Evolutionary conservation across 2,329 filamentous ascomycete genomes (phyloP).

Genomic region (Phialemoniopsis sp.): DNA sequence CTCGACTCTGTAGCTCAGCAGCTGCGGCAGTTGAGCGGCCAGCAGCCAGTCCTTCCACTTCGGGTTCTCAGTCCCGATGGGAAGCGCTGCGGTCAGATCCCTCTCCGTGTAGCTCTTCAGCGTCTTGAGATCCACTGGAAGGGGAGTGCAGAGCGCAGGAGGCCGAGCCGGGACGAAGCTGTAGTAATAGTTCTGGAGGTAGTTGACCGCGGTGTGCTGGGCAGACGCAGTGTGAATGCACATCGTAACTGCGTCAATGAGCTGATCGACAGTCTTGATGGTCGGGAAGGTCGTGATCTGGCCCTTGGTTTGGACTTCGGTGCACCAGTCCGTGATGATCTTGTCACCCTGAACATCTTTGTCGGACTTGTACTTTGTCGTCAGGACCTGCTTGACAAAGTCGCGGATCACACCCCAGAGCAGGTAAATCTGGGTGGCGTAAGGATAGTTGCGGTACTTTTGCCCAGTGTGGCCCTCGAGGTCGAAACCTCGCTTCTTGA

Average conservation of each 20-base stretch:
- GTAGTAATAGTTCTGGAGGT: slow-evolving; percentile 46
- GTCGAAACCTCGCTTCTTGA: slow-evolving; percentile 36
- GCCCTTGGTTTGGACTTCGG: slow-evolving; percentile 32
- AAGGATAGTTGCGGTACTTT: slow-evolving; percentile 43
- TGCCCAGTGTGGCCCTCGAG: slow-evolving; percentile 21
- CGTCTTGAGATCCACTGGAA: slow-evolving; percentile 22
- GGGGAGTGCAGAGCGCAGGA: slow-evolving; percentile 25
- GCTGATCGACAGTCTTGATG: slow-evolving; percentile 32
- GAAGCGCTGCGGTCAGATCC: slow-evolving; percentile 33
- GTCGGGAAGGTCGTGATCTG: slow-evolving; percentile 35
- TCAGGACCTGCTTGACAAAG: slow-evolving; percentile 34
- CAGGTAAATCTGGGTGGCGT: slow-evolving; percentile 36
- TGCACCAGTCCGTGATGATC: slow-evolving; percentile 31
- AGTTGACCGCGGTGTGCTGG: slow-evolving; percentile 46
- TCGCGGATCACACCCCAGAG: slow-evolving; percentile 37
- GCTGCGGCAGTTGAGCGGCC: slow-evolving; percentile 36
- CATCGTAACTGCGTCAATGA: slow-evolving; percentile 44
- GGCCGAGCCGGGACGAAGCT: slow-evolving; percentile 41
- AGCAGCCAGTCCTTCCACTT: slow-evolving; percentile 38
- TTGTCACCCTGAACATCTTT: slow-evolving; percentile 21
- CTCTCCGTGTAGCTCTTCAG: slow-evolving; percentile 23
- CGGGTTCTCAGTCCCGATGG: too few species aligned
- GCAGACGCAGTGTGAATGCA: slow-evolving; percentile 47
- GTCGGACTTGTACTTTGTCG: slow-evolving; percentile 24
- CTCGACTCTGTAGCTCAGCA: slow-evolving; percentile 37